Base-by-base conservation (phyloP, 2,329 filamentous ascomycete species). In the Aspergillus persii region DNA sequence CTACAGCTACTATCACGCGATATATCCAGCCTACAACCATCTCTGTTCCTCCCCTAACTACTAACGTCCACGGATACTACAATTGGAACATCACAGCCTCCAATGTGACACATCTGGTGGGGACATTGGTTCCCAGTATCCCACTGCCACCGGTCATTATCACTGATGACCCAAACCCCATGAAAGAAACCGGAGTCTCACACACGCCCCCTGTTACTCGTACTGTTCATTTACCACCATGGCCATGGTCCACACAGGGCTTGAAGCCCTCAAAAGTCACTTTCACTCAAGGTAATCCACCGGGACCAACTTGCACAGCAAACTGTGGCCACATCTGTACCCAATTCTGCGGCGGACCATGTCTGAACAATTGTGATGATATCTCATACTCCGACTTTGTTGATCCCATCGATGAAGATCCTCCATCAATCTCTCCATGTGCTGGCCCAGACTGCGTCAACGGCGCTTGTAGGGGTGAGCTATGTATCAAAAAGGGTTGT, bases 281-380 rank as follows among this genome's bases (percentile, higher is more conserved):
- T 15, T 62, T 62, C 29, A 59, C 54, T 2, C 47, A 61, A 50
- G 60, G 60, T 3, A 29, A 48, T 15, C 60, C 60, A 6, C 53
- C 53, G 8, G 54, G 62, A 18, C 60, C 62, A 3, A 56, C 58
- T 3, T 64, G 60, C 49, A 64, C 60, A 4, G 50, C 62, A 39
- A 44, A 51, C 27, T 62, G 60, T 44, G 62, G 62, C 7, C 50
- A 23, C 3, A 61, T 61, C 26, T 64, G 56, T 50, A 41, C 29
- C 44, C 47, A 29, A 30, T 62, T 55, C 58, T 64, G 60, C 46
- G 15, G 56, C 18, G 53, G 18, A 29, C 62, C 60, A 8, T 64
- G 60, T 30, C 30, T 59, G 8, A 29, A 18, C 7, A 47, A 59
- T 39, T 51, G 53, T 48, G 50, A 50, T 8, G 46, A 30, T 12